These are phyloP conservation scores for Termitomyces sp. DNA, from an alignment of 768 basidiomycete species.

Conservation along the genomic window DNA sequence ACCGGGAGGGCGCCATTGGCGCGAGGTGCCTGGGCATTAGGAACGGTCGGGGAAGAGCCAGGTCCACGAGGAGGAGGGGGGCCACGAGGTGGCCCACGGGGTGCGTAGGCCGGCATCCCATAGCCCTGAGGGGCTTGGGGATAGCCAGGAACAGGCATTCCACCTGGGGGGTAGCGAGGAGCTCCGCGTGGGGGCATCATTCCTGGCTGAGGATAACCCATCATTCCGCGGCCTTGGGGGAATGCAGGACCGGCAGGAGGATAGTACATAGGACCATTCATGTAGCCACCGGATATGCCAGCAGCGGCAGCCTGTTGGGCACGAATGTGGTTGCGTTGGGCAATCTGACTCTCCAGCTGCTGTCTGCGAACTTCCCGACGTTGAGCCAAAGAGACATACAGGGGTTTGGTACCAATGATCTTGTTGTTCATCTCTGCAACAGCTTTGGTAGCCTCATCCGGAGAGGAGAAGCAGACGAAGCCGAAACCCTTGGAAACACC, in stretches of 20 bases:
- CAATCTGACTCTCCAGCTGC: constrained; percentile 97
- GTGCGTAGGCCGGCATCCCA: constrained; percentile 62
- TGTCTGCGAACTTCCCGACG: constrained; percentile 97
- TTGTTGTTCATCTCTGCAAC: constrained; percentile 99
- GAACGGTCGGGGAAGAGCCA: constrained; percentile 62
- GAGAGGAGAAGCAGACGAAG: constrained; percentile 97
- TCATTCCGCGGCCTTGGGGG: constrained; percentile 73
- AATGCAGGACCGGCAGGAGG: constrained; percentile 76
- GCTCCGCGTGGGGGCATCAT: constrained; percentile 85
- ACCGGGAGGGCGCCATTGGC: constrained; percentile 53
- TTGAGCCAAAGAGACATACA: constrained; percentile 98
- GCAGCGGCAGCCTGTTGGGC: constrained; percentile 94
- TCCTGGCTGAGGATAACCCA: constrained; percentile 81
- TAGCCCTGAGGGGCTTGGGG: constrained; percentile 70
- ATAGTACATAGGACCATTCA: constrained; percentile 85
- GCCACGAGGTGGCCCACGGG: constrained; percentile 49
- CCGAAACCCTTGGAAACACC: constrained; percentile 93
- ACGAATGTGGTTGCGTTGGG: constrained; percentile 94
- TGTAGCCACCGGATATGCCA: constrained; percentile 75
- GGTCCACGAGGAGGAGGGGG: constrained; percentile 66
- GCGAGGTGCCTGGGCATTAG: constrained; percentile 59
- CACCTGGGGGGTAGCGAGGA: constrained; percentile 24
- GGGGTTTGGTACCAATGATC: constrained; percentile 97
- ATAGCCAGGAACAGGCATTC: constrained; percentile 68
- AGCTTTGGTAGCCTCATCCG: constrained; percentile 98